phyloP scores from a whole-genome alignment of 768 basidiomycete genomes.

The Russula ochroleuca region DNA sequence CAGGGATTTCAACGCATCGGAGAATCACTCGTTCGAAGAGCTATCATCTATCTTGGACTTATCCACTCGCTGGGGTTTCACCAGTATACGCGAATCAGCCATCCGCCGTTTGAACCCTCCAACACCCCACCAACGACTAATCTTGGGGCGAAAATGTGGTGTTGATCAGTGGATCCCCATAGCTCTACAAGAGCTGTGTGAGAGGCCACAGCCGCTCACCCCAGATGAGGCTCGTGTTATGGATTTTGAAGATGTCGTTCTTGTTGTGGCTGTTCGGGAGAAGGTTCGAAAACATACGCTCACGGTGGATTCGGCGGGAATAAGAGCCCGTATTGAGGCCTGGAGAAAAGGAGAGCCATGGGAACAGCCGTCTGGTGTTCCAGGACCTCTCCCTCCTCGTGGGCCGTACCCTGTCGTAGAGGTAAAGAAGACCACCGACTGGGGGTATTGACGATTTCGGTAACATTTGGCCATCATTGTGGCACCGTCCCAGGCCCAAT shows the following conservation, averaged over 20 bases:
- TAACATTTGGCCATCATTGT: neutral
- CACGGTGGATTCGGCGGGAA: neutral
- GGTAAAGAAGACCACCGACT: no score
- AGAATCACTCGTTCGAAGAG: constrained; percentile 16
- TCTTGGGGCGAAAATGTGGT: constrained; percentile 10
- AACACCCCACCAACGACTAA: constrained; percentile 3
- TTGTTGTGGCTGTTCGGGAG: constrained; percentile 20
- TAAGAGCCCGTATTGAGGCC: constrained; percentile 3
- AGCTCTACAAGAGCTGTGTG: constrained; percentile 16
- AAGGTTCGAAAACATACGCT: constrained; percentile 2
- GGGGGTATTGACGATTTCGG: neutral
- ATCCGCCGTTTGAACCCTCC: constrained; percentile 17
- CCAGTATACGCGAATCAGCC: constrained; percentile 18
- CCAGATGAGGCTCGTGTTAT: constrained; percentile 18
- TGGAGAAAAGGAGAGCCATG: constrained; percentile 3
- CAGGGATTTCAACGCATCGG: constrained; percentile 19
- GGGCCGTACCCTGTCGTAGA: no score
- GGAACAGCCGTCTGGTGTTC: neutral
- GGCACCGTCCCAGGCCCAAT: neutral
- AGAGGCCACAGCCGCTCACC: constrained; percentile 14
- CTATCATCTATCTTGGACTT: constrained; percentile 20
- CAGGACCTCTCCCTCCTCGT: no score
- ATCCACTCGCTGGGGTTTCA: constrained; percentile 22
- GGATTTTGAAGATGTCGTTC: constrained; percentile 16
- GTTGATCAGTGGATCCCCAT: constrained; percentile 19